Percentiles rank a stretch among this genome's conserved stretches.
These are phyloP conservation scores for Aspergillus versicolor DNA, from an alignment of 2,329 filamentous ascomycete genomes.

Conservation along the genomic window DNA sequence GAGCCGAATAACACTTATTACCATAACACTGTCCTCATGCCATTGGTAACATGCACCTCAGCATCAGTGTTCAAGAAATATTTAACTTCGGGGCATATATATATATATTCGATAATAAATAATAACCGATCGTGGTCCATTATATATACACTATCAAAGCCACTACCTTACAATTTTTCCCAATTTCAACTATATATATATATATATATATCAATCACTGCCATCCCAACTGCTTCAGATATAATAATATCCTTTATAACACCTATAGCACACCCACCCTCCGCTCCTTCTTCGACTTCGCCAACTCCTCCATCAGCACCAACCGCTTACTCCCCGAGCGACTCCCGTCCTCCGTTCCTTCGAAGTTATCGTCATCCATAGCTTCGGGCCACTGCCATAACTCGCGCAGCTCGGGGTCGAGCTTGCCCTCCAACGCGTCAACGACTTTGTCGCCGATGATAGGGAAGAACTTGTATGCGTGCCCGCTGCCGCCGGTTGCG, in stretches of 20 bases:
- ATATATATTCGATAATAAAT: no score
- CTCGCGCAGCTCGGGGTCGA: slow-evolving; percentile 41
- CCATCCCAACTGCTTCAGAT: background rate
- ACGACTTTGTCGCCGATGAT: slow-evolving; percentile 54
- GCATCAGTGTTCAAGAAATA: no score
- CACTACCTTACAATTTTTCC: background rate
- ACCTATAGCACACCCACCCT: slow-evolving; percentile 25
- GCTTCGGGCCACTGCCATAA: slow-evolving; percentile 45
- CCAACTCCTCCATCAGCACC: slow-evolving; percentile 40
- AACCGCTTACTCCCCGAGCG: slow-evolving; percentile 36
- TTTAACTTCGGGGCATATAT: no score
- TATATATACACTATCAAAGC: background rate
- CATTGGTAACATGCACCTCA: no score
- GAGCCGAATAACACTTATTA: no score
- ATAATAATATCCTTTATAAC: background rate
- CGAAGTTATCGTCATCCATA: slow-evolving; percentile 22
- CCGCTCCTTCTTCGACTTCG: slow-evolving; percentile 27
- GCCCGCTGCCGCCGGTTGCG: slow-evolving; percentile 54
- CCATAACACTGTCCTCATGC: no score
- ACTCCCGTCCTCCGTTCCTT: slow-evolving; percentile 39
- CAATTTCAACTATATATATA: background rate
- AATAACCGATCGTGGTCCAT: background rate
- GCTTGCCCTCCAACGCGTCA: slow-evolving; percentile 44
- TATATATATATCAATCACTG: no score
- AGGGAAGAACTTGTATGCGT: slow-evolving; percentile 56